Evolutionary conservation across 2,329 filamentous ascomycete genomes (phyloP).

Genomic region (Alternaria arbusti): DNA sequence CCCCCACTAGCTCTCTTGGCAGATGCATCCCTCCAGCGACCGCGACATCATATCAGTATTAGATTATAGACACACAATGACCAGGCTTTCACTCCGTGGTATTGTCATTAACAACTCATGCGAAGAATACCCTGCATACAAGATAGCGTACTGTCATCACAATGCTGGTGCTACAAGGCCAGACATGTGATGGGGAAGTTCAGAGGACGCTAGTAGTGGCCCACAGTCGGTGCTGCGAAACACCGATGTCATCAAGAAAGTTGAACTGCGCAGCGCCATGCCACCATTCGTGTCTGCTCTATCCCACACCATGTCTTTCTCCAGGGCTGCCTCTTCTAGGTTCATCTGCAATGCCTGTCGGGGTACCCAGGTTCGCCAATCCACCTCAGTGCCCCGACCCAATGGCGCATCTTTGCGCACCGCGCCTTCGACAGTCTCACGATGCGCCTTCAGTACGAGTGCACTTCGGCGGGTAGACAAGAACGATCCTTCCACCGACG

Average conservation of each 20-base stretch:
- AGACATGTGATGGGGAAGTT: neutral
- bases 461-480: slow-evolving; percentile 16
- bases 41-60: too few relatives aligned
- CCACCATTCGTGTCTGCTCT: neutral
- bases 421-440: slow-evolving; percentile 9
- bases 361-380: slow-evolving; percentile 9
- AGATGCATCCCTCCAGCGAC: neutral
- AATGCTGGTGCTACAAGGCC: neutral
- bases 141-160: too few relatives aligned
- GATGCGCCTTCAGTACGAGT: slow-evolving; percentile 31
- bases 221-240: neutral
- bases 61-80: neutral
- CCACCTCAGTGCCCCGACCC: neutral
- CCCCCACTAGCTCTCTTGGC: neutral
- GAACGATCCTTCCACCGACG: slow-evolving; percentile 12
- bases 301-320: slow-evolving; percentile 28
- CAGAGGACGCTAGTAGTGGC: neutral
- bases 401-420: slow-evolving; percentile 15
- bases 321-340: slow-evolving; percentile 26
- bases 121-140: too few relatives aligned
- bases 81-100: neutral
- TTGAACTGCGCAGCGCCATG: neutral
- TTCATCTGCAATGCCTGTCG: slow-evolving; percentile 36
- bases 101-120: neutral
- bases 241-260: slow-evolving; percentile 11